Evolutionary conservation across 2,329 filamentous ascomycete genomes (phyloP).

Genomic region (Huntiella bhutanensis): DNA sequence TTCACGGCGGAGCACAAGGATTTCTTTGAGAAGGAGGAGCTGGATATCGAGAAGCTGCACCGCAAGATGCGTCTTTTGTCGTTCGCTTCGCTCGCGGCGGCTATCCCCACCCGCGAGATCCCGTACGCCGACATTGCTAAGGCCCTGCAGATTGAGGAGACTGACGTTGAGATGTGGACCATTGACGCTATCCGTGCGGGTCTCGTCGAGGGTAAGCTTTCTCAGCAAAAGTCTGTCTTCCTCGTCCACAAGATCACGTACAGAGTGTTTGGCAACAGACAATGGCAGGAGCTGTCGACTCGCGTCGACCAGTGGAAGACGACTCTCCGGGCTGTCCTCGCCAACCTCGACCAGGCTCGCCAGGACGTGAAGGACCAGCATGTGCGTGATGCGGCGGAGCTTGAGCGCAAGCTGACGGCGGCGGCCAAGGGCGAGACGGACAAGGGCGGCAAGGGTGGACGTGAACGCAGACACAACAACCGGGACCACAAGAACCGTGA

Average conservation of each 20-base stretch:
- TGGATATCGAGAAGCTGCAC: conserved; percentile 56
- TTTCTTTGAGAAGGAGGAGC: conserved; percentile 59
- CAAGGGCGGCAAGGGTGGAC: conserved; percentile 15
- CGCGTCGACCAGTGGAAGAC: conserved; percentile 80
- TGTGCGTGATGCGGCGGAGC: conserved; percentile 57
- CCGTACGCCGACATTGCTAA: conserved; percentile 72
- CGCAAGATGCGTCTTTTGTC: conserved; percentile 95
- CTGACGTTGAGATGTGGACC: conserved; percentile 94
- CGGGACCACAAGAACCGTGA: conserved; percentile 13
- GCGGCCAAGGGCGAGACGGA: conserved; percentile 18
- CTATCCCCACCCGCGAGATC: conserved; percentile 67
- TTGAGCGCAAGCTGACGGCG: conserved; percentile 45
- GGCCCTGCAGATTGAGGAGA: conserved; percentile 61
- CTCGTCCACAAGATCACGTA: conserved; percentile 91
- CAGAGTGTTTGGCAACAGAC: conserved; percentile 91
- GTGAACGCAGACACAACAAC: conserved; percentile 17
- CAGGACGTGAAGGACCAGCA: conserved; percentile 56
- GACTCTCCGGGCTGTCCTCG: conserved; percentile 60
- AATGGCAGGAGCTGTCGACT: conserved; percentile 88
- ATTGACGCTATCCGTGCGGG: conserved; percentile 95
- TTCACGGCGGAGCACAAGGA: conserved; percentile 82
- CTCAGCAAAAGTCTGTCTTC: conserved; percentile 82
- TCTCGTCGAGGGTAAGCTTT: conserved; percentile 89
- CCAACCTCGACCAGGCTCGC: conserved; percentile 64
- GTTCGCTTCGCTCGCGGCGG: conserved; percentile 72